These are phyloP conservation scores for Dothideomycetidae sp. DNA, from an alignment of 2,329 filamentous ascomycete species.

Conservation along the genomic window DNA sequence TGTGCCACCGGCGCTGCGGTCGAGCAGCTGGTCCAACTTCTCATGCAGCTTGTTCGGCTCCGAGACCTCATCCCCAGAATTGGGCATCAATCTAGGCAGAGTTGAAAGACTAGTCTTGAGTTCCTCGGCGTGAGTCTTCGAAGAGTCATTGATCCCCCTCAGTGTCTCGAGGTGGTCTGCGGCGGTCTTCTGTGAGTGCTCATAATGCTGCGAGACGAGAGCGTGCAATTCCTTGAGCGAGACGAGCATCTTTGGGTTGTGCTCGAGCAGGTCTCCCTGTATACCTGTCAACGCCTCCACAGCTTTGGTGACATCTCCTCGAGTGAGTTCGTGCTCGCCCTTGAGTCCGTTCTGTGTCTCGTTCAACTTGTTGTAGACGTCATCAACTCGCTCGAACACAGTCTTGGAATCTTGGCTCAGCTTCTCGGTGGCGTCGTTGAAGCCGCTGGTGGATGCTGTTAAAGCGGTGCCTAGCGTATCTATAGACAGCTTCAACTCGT, in stretches of 20 bases:
- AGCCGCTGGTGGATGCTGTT: constrained; percentile 38
- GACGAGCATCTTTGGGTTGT: constrained; percentile 77
- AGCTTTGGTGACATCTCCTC: constrained; percentile 65
- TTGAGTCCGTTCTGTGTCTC: constrained; percentile 61
- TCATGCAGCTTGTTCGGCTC: constrained; percentile 41
- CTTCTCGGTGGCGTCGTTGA: constrained; percentile 59
- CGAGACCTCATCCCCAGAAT: constrained; percentile 23
- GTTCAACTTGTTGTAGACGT: constrained; percentile 60
- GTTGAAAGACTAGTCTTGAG: constrained; percentile 26
- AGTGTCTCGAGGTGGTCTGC: constrained; percentile 27
- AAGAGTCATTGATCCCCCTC: constrained; percentile 24
- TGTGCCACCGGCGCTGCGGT: constrained; percentile 16
- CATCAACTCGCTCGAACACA: constrained; percentile 69
- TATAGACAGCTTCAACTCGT: constrained; percentile 75
- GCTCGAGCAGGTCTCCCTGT: constrained; percentile 65
- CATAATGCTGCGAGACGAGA: constrained; percentile 73
- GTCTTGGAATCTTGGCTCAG: constrained; percentile 78
- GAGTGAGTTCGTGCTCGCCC: constrained; percentile 67
- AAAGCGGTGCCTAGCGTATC: constrained; percentile 63
- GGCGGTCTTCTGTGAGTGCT: constrained; percentile 55
- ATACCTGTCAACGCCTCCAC: constrained; percentile 59
- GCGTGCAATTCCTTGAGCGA: constrained; percentile 73
- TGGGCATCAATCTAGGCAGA: constrained; percentile 32
- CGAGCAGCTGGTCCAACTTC: constrained; percentile 37
- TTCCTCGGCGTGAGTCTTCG: constrained; percentile 30